These are phyloP conservation scores for Penicillium alfredii DNA, from an alignment of 495 filamentous ascomycete genomes.

Conservation along the genomic window DNA sequence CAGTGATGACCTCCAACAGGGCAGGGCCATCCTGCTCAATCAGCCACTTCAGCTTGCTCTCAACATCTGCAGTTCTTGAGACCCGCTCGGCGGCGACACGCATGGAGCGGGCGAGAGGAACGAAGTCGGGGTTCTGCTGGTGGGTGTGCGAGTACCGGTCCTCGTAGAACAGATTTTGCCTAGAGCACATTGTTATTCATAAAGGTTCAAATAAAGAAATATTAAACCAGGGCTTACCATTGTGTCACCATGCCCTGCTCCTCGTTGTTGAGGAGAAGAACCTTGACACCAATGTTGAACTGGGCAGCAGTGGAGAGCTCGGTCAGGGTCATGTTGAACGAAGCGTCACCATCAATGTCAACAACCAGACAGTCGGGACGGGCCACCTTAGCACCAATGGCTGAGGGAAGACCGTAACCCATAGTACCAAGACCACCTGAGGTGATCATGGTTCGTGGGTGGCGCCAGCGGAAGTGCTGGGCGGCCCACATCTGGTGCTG, in stretches of 20 bases:
- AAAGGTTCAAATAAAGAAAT: background rate
- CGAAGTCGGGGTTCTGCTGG: conserved; percentile 83
- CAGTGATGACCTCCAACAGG: conserved; percentile 55
- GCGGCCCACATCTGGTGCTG: conserved; percentile 99
- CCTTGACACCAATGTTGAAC: conserved; percentile 89
- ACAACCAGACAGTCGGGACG: conserved; percentile 80
- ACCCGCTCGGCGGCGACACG: conserved; percentile 63
- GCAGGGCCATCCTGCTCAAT: conserved; percentile 76
- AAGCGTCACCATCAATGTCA: conserved; percentile 93
- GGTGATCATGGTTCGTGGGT: conserved; percentile 85
- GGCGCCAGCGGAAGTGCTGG: conserved; percentile 88
- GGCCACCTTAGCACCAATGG: conserved; percentile 92
- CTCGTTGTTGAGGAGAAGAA: conserved; percentile 92
- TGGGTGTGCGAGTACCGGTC: conserved; percentile 90
- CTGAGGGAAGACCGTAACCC: conserved; percentile 87
- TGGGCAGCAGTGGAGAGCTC: conserved; percentile 85
- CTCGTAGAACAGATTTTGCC: conserved; percentile 87
- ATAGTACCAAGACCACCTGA: conserved; percentile 93
- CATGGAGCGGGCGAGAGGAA: conserved; percentile 81
- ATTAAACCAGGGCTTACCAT: conserved; percentile 38
- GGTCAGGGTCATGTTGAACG: conserved; percentile 92
- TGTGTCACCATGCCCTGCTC: conserved; percentile 95
- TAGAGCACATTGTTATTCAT: no score
- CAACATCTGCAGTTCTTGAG: conserved; percentile 63
- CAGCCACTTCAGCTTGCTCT: conserved; percentile 78